phyloP scores from a whole-genome alignment of 306 rosid genomes.

The Psophocarpus tetragonolobus region DNA sequence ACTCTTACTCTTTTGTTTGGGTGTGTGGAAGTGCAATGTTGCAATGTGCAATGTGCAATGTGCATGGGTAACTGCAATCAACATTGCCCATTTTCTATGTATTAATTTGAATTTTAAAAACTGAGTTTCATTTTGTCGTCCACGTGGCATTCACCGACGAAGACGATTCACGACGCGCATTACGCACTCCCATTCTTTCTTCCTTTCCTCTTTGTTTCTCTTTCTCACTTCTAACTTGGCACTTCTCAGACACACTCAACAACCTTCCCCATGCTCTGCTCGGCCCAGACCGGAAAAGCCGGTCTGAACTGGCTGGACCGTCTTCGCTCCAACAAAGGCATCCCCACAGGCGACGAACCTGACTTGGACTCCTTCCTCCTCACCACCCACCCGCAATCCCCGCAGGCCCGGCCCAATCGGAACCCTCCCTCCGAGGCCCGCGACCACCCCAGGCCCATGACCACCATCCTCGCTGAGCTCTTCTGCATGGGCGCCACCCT shows the following conservation, averaged over 20 bases:
- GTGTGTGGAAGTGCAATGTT: not conserved
- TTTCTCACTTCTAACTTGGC: too few relatives aligned
- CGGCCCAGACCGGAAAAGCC: slow-evolving; percentile 60
- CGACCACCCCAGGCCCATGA: slow-evolving; percentile 38
- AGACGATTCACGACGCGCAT: slow-evolving; percentile 23
- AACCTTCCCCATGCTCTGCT: slow-evolving; percentile 65
- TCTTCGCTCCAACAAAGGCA: slow-evolving; percentile 81
- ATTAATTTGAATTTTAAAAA: slow-evolving; percentile 41
- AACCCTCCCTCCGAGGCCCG: slow-evolving; percentile 4
- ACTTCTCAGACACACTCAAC: too few relatives aligned
- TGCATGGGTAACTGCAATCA: not conserved
- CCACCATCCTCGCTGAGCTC: slow-evolving; percentile 65
- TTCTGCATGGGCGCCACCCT: slow-evolving; percentile 55
- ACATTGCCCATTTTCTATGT: not conserved
- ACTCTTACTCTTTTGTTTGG: not conserved
- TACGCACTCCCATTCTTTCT: not conserved
- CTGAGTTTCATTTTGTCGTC: not conserved
- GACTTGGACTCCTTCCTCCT: slow-evolving; percentile 74
- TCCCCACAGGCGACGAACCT: slow-evolving; percentile 59
- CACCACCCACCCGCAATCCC: slow-evolving; percentile 38
- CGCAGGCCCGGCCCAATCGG: slow-evolving; percentile 14
- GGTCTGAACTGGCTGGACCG: slow-evolving; percentile 85
- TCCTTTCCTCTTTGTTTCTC: not conserved
- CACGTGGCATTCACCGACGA: slow-evolving; percentile 40
- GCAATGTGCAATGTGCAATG: not conserved